Evolutionary conservation across 2,329 filamentous ascomycete genomes (phyloP).

Genomic region (Ceratocystis papillata): DNA sequence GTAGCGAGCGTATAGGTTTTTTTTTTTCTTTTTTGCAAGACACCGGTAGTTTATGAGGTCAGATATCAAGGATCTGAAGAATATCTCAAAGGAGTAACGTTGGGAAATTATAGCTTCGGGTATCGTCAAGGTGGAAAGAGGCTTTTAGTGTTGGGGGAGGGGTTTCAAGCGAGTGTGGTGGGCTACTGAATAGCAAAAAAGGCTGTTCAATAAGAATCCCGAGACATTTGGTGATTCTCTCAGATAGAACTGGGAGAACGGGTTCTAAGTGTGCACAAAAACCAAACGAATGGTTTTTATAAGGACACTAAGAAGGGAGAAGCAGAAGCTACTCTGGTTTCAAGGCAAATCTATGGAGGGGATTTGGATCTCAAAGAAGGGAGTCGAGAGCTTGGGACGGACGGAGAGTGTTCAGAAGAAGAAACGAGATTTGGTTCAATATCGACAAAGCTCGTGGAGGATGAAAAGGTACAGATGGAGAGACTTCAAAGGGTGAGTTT

Average conservation of each 20-base stretch:
- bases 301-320: not conserved
- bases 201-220: slow-evolving; percentile 20
- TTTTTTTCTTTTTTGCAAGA: not conserved
- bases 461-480: not conserved
- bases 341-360: not conserved
- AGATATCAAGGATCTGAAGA: slow-evolving; percentile 1
- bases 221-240: slow-evolving; percentile 21
- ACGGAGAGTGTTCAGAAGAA: not conserved
- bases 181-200: slow-evolving; percentile 21
- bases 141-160: slow-evolving; percentile 3
- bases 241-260: slow-evolving; percentile 5
- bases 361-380: not conserved
- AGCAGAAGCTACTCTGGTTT: not conserved
- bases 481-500: slow-evolving; percentile 6
- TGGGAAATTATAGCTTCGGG: slow-evolving; percentile 2
- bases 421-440: not conserved
- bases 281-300: slow-evolving; percentile 10
- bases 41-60: not conserved
- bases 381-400: not conserved
- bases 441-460: not conserved
- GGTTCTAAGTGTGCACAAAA: slow-evolving; percentile 5
- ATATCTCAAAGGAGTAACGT: not conserved
- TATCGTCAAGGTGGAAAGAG: not conserved
- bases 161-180: slow-evolving; percentile 23
- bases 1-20: slow-evolving; percentile 5